phyloP scores from a whole-genome alignment of 2,329 filamentous ascomycete species.

The Meredithiella fracta region DNA sequence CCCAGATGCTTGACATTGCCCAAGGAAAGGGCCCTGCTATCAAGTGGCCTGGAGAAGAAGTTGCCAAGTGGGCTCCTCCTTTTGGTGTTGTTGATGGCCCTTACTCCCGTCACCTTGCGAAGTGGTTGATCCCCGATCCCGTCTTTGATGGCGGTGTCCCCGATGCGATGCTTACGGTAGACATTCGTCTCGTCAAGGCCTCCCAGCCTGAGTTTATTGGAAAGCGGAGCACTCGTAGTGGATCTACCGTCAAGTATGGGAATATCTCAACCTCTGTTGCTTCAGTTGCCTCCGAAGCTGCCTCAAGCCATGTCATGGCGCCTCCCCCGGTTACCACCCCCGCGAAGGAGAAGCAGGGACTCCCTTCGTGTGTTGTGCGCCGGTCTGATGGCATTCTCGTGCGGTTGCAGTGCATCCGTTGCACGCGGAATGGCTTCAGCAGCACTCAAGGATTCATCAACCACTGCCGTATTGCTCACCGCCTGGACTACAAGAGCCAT shows the following conservation, averaged over 20 bases:
- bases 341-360: constrained; percentile 61
- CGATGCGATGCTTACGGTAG: constrained; percentile 28
- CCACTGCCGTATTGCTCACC: constrained; percentile 91
- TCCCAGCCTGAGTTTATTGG: constrained; percentile 39
- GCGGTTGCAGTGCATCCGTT: constrained; percentile 79
- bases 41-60: constrained; percentile 42
- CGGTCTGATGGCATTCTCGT: constrained; percentile 74
- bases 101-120: constrained; percentile 84
- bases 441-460: constrained; percentile 99
- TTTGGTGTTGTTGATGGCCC: constrained; percentile 86
- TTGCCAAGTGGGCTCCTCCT: constrained; percentile 65
- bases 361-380: constrained; percentile 58
- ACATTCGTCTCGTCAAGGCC: constrained; percentile 56
- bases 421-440: constrained; percentile 77
- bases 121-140: constrained; percentile 83
- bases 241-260: constrained; percentile 36
- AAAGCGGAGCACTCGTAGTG: constrained; percentile 32
- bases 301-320: constrained; percentile 25
- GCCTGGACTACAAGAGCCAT: constrained; percentile 85
- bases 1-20: constrained; percentile 54
- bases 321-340: constrained; percentile 51
- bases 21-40: constrained; percentile 59
- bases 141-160: constrained; percentile 58
- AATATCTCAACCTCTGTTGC: background rate
- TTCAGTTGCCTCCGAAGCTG: background rate